These are phyloP conservation scores for Rhododendron mucronatum DNA, from an alignment of 148 eudicot genomes.

Conservation along the genomic window DNA sequence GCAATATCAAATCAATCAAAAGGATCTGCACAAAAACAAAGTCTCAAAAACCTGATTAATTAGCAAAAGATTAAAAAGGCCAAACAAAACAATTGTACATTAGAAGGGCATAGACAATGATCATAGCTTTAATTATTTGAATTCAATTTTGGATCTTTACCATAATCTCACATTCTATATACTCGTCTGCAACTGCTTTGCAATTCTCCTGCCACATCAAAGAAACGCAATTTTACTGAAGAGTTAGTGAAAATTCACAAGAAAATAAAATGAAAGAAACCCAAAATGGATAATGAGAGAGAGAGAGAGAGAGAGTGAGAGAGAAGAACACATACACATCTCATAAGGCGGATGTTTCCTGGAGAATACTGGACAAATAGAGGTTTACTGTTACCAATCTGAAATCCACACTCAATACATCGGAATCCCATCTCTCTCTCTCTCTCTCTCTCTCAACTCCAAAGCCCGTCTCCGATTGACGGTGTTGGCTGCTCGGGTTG, in stretches of 20 bases:
- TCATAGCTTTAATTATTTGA: no score
- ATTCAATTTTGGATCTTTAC: slow-evolving; percentile 12
- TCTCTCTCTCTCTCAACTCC: not conserved
- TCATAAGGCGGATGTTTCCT: slow-evolving; percentile 79
- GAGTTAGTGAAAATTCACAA: not conserved
- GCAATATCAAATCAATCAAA: slow-evolving; percentile 74
- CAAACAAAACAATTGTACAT: not conserved
- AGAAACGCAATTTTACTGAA: not conserved
- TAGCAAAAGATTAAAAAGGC: not conserved
- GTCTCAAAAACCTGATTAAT: not conserved
- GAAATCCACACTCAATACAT: slow-evolving; percentile 69
- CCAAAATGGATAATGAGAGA: not conserved
- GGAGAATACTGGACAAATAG: slow-evolving; percentile 82
- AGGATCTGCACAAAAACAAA: slow-evolving; percentile 40
- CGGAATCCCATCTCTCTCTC: slow-evolving; percentile 22
- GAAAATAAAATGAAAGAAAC: not conserved
- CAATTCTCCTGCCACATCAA: slow-evolving; percentile 44
- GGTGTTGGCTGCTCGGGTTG: not conserved
- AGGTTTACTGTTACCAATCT: slow-evolving; percentile 28
- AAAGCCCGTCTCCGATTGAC: not conserved
- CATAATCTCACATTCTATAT: slow-evolving; percentile 88
- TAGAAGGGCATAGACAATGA: not conserved
- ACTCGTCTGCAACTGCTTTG: slow-evolving; percentile 72
- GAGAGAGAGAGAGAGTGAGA: not conserved
- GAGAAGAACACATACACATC: slow-evolving; percentile 38